phyloP scores from a whole-genome alignment of 2,329 filamentous ascomycete genomes.

The Didymella glomerata region DNA sequence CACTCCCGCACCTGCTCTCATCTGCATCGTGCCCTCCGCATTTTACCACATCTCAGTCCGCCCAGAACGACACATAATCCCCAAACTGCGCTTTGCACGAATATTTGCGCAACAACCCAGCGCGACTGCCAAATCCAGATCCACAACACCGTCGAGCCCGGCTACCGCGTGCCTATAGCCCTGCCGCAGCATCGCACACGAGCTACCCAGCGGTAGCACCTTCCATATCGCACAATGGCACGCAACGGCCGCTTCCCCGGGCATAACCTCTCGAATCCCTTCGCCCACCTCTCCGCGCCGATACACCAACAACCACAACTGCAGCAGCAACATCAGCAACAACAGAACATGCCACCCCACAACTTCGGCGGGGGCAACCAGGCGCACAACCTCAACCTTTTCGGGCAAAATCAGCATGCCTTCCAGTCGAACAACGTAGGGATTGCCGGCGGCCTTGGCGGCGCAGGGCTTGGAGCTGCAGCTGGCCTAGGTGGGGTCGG shows the following conservation, averaged over 20 bases:
- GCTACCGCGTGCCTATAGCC: slow-evolving; percentile 13
- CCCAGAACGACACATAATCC: background rate
- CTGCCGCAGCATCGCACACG: slow-evolving; percentile 19
- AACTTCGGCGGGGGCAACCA: slow-evolving; percentile 64
- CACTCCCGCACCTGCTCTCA: slow-evolving; percentile 10
- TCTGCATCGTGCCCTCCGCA: slow-evolving; percentile 17
- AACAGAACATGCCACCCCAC: slow-evolving; percentile 68
- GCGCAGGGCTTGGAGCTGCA: slow-evolving; percentile 65
- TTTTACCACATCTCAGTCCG: slow-evolving; percentile 1
- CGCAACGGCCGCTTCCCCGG: slow-evolving; percentile 67
- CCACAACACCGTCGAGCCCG: background rate
- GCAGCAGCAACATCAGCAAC: slow-evolving; percentile 51
- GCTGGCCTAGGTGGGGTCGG: slow-evolving; percentile 59
- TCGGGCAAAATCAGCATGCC: slow-evolving; percentile 49
- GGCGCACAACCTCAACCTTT: slow-evolving; percentile 72
- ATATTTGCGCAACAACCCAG: background rate
- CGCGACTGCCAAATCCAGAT: background rate
- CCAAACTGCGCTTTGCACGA: background rate
- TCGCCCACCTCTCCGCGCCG: slow-evolving; percentile 62
- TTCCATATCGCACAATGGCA: slow-evolving; percentile 58
- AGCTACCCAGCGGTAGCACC: slow-evolving; percentile 33
- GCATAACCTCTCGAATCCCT: slow-evolving; percentile 67
- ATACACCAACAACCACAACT: slow-evolving; percentile 58
- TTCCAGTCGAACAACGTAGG: slow-evolving; percentile 60
- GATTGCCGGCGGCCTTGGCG: slow-evolving; percentile 64